Evolutionary conservation across 768 basidiomycete species (phyloP).

Genomic region (Lactifluus volemus): DNA sequence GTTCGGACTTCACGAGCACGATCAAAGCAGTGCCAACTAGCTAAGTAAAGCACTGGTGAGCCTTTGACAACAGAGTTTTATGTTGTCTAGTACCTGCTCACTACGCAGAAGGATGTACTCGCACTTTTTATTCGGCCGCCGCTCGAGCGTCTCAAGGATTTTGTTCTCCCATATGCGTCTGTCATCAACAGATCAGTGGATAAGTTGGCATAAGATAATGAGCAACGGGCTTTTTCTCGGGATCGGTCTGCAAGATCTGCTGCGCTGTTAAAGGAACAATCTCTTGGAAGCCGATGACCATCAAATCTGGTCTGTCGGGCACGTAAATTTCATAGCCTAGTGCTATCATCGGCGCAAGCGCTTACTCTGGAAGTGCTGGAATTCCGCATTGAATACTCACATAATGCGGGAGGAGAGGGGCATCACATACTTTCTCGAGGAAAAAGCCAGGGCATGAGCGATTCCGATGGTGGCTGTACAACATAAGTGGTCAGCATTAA

Average conservation of each 20-base stretch:
- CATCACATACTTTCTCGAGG: constrained; percentile 59
- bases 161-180: constrained; percentile 84
- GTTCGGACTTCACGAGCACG: constrained; percentile 67
- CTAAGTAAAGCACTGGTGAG: constrained; percentile 32
- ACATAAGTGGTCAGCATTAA: not conserved
- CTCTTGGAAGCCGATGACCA: constrained; percentile 91
- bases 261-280: constrained; percentile 97
- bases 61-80: not conserved
- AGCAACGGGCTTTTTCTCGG: constrained; percentile 67
- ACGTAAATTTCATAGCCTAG: not conserved
- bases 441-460: constrained; percentile 84
- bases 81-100: constrained; percentile 58
- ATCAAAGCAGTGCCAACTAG: constrained; percentile 92
- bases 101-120: constrained; percentile 84
- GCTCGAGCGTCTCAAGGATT: constrained; percentile 71
- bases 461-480: constrained; percentile 68
- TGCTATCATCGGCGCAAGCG: not conserved
- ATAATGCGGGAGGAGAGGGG: not conserved
- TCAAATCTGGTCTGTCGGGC: constrained; percentile 66
- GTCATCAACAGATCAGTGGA: not conserved
- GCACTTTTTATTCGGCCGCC: constrained; percentile 53
- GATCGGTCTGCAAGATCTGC: constrained; percentile 93
- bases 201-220: not conserved
- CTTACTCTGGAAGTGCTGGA: constrained; percentile 40
- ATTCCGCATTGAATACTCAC: not conserved